Evolutionary conservation across 2,329 filamentous ascomycete genomes (phyloP), one percentile per base, ranked within the genome.

Genomic region (Aureobasidium sp.): DNA sequence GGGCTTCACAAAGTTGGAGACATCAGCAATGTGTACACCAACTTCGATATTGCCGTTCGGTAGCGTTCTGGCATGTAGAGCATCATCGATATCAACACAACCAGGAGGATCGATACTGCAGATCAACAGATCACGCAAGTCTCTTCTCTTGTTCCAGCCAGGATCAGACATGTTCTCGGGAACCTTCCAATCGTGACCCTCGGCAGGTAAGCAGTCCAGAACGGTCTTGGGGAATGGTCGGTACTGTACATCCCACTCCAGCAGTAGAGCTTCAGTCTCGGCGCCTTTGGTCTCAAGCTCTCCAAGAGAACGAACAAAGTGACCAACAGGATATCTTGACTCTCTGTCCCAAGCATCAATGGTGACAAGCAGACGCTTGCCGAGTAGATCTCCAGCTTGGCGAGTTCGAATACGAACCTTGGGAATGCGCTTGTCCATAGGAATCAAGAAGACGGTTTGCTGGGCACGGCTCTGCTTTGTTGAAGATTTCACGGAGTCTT

Each of bases 1-100:
- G 29, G 95, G 92, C 76, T 94, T 96, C 70, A 99, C 94, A 71
- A 99, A 99, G 76, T 99, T 89, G 11, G 94, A 97, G n/a, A 99
- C 94, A 74, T 99, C 94, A 31, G 94, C 95, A 74, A 99, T 99
- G 75, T 99, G 95, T 17, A 99, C 94, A 66, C 94, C 94, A 11
- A 99, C 91, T 74, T 97, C 91, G 66, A 86, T 92, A 73, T 97
- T 97, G 47, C 95, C 94, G 69, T 97, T 97, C 0, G 91, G 87
- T 24, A 99, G 78, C 56, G 82, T 81, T 64, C 86, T 83, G 7
- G 94, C 92, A 74, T 99, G 95, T 7, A 99, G 83, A 19, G 94
- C 94, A 75, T 99, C 95, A 70, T 99, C 94, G 63, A 99, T 99
- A 78, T 99, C 94, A 70, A 97, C 93, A 75, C 94, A 99, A 1